Evolutionary conservation across 805 yeast genomes (phyloP), one percentile per base, ranked within the genome.

Genomic region (Starmerella roubikii): DNA sequence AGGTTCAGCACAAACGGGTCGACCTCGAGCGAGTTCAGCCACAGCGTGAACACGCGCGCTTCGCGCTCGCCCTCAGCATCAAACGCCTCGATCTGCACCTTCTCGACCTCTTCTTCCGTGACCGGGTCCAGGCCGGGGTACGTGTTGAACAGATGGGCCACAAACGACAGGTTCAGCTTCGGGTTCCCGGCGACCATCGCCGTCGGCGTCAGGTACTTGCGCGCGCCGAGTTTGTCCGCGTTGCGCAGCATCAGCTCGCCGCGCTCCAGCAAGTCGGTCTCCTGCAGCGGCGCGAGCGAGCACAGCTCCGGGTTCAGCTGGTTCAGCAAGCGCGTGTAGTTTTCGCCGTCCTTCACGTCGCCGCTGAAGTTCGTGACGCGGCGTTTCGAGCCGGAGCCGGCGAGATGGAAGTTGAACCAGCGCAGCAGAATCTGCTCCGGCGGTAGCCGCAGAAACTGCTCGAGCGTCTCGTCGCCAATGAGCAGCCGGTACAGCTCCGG

Each of bases 1-100:
- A 91, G 65, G 13, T 80, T 76, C 36, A 84, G 84, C 43, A 91
- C 88, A 20, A 95, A 82, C 21, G 97, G 96, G 47, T 86, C 91
- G 13, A 91, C 97, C 50, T 91, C 97, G 53, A 91, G 70, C 1
- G 95, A 84, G 63, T 91, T 91, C 56, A 91, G 73, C 98, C 98
- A 91, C 54, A 91, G 66, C 5, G 98, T 91, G 64, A 91, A 91
- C 11, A 91, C 98, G 60, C 98, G 74, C 3, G 98, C 98, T 65
- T 91, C 98, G 65, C 98, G 81, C 65, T 91, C 98, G 47, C 98
- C 98, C 64, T 91, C 98, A 20, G 98, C 98, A 58, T 91, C 98
- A 55, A 91, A 91, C 51, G 84, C 97, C 65, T 91, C 98, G 51
- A 91, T 83, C 57, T 86, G 97, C 22, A 91, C 82, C 52, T 76